Evolutionary conservation across 768 basidiomycete genomes (phyloP).

Genomic region (Dentipellis fragilis): DNA sequence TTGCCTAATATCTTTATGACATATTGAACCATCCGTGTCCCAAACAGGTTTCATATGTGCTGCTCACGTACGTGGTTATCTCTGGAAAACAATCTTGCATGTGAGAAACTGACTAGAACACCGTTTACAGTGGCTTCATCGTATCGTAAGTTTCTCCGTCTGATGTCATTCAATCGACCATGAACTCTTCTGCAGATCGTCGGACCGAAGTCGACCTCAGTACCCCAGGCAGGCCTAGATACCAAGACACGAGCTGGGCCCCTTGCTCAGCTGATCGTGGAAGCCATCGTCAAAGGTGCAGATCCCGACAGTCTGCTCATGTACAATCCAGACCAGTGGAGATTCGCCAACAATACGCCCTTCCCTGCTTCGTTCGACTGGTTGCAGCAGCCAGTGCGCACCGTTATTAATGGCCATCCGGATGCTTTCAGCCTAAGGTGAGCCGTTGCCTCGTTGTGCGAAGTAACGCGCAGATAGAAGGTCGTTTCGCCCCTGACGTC

Average conservation of each 20-base stretch:
- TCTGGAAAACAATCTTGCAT: background rate
- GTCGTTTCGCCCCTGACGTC: background rate
- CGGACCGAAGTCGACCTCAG: constrained; percentile 40
- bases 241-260: constrained; percentile 37
- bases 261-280: constrained; percentile 39
- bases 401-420: constrained; percentile 34
- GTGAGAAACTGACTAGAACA: background rate
- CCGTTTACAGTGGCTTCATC: constrained; percentile 26
- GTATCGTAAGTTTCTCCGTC: constrained; percentile 21
- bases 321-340: constrained; percentile 43
- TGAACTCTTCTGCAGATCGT: constrained; percentile 24
- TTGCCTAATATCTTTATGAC: too few relatives aligned
- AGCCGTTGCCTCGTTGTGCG: background rate
- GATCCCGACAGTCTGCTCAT: constrained; percentile 35
- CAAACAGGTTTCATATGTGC: background rate
- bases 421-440: constrained; percentile 41
- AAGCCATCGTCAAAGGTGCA: constrained; percentile 30
- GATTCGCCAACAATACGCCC: constrained; percentile 32
- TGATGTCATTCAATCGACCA: background rate
- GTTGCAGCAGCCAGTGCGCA: constrained; percentile 32
- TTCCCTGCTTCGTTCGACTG: constrained; percentile 35
- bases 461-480: background rate
- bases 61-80: background rate
- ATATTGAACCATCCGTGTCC: background rate
- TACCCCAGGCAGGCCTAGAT: constrained; percentile 46